These are phyloP conservation scores for Paecilomyces fulvus DNA, from an alignment of 2,329 filamentous ascomycete genomes.

Conservation along the genomic window DNA sequence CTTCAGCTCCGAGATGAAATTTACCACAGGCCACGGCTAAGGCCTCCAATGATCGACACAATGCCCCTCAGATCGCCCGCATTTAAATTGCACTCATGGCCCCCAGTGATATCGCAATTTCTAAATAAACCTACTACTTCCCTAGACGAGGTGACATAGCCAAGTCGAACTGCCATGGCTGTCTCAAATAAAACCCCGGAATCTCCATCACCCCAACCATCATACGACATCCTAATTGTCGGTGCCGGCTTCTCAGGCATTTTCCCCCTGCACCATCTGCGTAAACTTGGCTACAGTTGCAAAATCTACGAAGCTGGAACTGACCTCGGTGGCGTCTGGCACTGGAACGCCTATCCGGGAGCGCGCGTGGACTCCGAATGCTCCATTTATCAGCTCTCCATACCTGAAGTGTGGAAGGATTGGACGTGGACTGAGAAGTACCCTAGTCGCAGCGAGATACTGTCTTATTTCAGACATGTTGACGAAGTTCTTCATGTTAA, in stretches of 20 bases:
- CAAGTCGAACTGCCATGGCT: too few relatives aligned
- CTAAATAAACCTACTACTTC: too few relatives aligned
- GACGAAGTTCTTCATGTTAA: conserved; percentile 37
- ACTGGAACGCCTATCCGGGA: conserved; percentile 50
- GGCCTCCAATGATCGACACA: too few relatives aligned
- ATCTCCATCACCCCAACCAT: too few relatives aligned
- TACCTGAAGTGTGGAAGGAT: conserved; percentile 39
- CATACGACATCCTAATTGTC: too few relatives aligned
- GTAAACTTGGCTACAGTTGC: conserved; percentile 41
- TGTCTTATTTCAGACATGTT: conserved; percentile 41
- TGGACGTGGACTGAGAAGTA: conserved; percentile 37
- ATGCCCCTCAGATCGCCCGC: too few relatives aligned
- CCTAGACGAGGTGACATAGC: too few relatives aligned
- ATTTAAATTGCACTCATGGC: too few relatives aligned
- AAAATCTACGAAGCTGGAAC: conserved; percentile 47
- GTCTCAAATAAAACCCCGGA: too few relatives aligned
- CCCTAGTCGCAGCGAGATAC: conserved; percentile 28
- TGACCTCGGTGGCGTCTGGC: conserved; percentile 47
- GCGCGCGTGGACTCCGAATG: conserved; percentile 47
- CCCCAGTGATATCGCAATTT: too few relatives aligned
- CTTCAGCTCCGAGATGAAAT: too few relatives aligned
- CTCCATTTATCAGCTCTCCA: conserved; percentile 47
- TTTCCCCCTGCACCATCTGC: conserved; percentile 39
- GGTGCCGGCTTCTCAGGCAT: background rate
- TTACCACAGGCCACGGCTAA: too few relatives aligned